Percentiles rank a stretch among this genome's conserved stretches.
Evolutionary conservation across 2,329 filamentous ascomycete species (phyloP).

Genomic region (Phyllosticta citriasiana): DNA sequence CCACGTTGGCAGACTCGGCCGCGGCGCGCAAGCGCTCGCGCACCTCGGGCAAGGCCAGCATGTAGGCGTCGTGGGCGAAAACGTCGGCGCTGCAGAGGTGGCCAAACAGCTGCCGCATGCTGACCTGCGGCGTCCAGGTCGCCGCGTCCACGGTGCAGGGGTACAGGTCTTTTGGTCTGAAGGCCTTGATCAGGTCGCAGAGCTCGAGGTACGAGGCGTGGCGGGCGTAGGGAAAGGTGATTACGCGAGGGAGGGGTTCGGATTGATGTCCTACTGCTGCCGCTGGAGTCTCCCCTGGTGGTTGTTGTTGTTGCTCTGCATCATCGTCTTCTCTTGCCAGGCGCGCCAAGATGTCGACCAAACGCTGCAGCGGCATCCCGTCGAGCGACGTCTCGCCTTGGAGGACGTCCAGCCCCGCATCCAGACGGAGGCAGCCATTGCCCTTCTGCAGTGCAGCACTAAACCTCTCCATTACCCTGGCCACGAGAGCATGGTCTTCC

Average conservation of each 20-base stretch:
- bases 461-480: slow-evolving; percentile 27
- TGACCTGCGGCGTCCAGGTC: slow-evolving; percentile 53
- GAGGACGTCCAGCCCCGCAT: slow-evolving; percentile 17
- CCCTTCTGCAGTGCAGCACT: slow-evolving; percentile 15
- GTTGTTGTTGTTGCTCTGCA: background rate
- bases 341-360: slow-evolving; percentile 20
- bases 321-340: background rate
- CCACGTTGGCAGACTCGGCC: background rate
- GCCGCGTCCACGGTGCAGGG: slow-evolving; percentile 61
- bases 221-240: slow-evolving; percentile 71
- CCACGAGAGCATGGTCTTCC: slow-evolving; percentile 23
- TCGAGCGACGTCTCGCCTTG: slow-evolving; percentile 14
- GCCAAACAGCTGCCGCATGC: slow-evolving; percentile 63
- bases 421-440: slow-evolving; percentile 19
- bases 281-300: background rate
- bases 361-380: slow-evolving; percentile 22
- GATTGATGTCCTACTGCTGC: background rate
- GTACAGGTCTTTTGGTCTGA: slow-evolving; percentile 67
- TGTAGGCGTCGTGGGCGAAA: slow-evolving; percentile 57
- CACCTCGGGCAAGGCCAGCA: slow-evolving; percentile 32
- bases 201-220: slow-evolving; percentile 82
- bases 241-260: slow-evolving; percentile 13
- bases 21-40: background rate
- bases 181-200: slow-evolving; percentile 55
- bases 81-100: slow-evolving; percentile 48